phyloP scores from a whole-genome alignment of 495 filamentous ascomycete genomes.

The Podospora appendiculata region DNA sequence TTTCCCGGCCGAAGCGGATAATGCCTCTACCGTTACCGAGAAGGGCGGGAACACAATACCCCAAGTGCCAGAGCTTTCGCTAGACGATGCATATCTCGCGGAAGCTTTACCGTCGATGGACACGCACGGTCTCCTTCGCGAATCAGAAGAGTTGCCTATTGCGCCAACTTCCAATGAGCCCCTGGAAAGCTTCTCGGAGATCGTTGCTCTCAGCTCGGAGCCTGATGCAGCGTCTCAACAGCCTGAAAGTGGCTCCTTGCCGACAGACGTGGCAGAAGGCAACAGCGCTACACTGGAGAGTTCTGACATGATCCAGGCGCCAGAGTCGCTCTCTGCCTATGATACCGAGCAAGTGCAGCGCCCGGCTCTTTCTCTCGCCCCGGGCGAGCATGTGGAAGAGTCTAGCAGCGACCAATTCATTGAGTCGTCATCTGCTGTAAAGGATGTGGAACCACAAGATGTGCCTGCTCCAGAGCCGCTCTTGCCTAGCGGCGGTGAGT shows the following conservation, averaged over 20 bases:
- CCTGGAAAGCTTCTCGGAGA: constrained; percentile 1
- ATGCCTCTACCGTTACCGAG: no score
- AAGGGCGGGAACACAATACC: no score
- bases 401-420: background rate
- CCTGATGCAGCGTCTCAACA: constrained; percentile 1
- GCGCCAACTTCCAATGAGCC: background rate
- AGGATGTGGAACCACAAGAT: constrained; percentile 14
- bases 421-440: background rate
- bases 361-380: background rate
- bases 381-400: constrained; percentile 3
- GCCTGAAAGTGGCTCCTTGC: background rate
- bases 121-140: no score
- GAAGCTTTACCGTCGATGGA: no score
- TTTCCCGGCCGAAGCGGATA: no score
- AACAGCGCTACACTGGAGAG: background rate
- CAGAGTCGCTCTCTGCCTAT: background rate
- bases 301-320: background rate
- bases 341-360: background rate
- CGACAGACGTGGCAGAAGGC: constrained; percentile 1
- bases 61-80: no score
- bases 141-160: no score
- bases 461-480: background rate
- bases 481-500: constrained; percentile 12
- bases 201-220: background rate
- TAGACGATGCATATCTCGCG: no score